Evolutionary conservation across 1,284 basidiomycete genomes (phyloP).

Genomic region (Pholiota adiposa): DNA sequence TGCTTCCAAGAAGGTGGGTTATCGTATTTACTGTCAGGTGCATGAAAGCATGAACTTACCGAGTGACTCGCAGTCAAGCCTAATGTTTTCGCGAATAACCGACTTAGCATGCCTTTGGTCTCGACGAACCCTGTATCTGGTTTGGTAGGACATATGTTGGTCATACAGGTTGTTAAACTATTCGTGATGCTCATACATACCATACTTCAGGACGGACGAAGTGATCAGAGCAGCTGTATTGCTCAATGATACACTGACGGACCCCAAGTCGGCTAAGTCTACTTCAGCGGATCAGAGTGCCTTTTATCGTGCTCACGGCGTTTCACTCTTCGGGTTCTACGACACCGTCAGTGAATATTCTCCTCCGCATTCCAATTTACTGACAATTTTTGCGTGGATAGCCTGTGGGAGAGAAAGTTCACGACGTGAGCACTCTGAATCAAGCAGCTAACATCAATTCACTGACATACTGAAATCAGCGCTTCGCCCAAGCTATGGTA

Average conservation of each 20-base stretch:
- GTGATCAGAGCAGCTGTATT: conserved; percentile 23
- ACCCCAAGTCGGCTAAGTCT: conserved; percentile 27
- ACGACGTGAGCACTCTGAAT: conserved; percentile 10
- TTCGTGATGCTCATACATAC: not conserved
- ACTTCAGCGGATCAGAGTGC: conserved; percentile 24
- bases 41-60: not conserved
- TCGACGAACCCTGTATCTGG: conserved; percentile 3
- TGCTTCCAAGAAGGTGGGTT: conserved; percentile 36
- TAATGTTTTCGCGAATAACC: not conserved
- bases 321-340: conserved; percentile 4
- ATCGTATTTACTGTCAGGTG: conserved; percentile 25
- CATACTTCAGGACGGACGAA: conserved; percentile 22
- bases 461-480: too few relatives aligned
- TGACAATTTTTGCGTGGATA: not conserved
- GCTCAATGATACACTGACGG: conserved; percentile 30
- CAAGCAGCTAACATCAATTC: conserved; percentile 8
- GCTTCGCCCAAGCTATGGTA: conserved; percentile 33
- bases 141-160: not conserved
- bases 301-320: conserved; percentile 26
- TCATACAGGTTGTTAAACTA: not conserved
- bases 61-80: not conserved
- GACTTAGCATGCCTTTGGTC: not conserved
- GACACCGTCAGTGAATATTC: conserved; percentile 1
- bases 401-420: conserved; percentile 10
- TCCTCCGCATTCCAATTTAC: not conserved